Base-by-base conservation (phyloP, 2,329 filamentous ascomycete genomes). In the Metarhizium guizhouense region DNA sequence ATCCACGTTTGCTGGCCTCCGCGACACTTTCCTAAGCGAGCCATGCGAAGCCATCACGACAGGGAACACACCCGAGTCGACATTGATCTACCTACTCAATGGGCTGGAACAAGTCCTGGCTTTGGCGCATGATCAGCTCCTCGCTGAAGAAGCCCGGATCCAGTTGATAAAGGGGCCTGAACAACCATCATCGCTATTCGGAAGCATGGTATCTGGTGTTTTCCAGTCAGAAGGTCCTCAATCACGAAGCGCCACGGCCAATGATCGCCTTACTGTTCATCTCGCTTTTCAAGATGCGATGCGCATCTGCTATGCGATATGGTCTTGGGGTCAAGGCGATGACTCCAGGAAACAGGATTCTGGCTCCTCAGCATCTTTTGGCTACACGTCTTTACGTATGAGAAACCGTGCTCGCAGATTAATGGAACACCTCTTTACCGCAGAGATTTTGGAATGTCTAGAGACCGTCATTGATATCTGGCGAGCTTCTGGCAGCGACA, bases 231-330 rank as follows among this genome's bases (percentile, higher is more conserved):
- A 96, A 57, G 77, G 82, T 1, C 84, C 81, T 2, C 88, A 92
- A 58, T 80, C 84, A n/a, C 85, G 91, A 51, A 90, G 86, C 57
- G 84, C 86, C 7, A 91, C 89, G n/a, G 91, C 92, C 8, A 99
- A 97, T 65, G 93, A 94, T 63, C 84, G 93, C 49, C 78, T 99
- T 25, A 97, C 94, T 0, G 93, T 99, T 20, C 79, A 96, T 47
- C 78, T 99, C n/a, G 95, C 92, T 11, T 96, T 99, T 67, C 93
- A 97, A 69, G 95, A 99, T 68, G 90, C 92, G 1, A 90, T 97
- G 57, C 84, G 90, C 29, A 88, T 95, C 52, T 96, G 92, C 70
- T 95, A 95, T 67, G 84, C 79, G 13, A 96, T 99, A 53, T 99
- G 95, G 94, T 88, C 89, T 0, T 99, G 94, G 93, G 90, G 88